A percentile compares a stretch with the other conserved stretches of the same genome.
Conservation (phyloP, 768 basidiomycete species). For the Leccinum pellstonianum region DNA sequence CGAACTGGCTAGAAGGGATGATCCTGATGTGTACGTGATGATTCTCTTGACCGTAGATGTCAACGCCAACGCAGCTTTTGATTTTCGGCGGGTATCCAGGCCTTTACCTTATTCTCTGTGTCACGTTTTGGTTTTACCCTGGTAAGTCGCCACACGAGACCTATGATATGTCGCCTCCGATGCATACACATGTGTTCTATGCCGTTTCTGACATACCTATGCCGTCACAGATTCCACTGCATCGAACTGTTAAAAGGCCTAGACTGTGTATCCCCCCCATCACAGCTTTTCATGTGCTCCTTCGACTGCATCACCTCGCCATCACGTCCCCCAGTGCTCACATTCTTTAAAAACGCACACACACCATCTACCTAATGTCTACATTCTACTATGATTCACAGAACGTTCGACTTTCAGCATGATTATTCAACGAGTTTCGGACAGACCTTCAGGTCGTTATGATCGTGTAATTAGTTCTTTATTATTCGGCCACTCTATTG, state of each 20-base stretch:
- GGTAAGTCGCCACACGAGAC: conserved; percentile 28
- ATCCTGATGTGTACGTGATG: conserved; percentile 63
- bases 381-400: not conserved
- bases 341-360: not conserved
- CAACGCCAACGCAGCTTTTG: not conserved
- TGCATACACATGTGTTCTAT: not conserved
- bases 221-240: not conserved
- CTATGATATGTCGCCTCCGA: not conserved
- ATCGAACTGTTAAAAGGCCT: conserved; percentile 5
- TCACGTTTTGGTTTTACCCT: conserved; percentile 55
- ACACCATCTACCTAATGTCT: not conserved
- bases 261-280: not conserved
- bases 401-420: not conserved
- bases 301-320: not conserved
- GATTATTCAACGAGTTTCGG: not conserved
- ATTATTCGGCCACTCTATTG: not conserved
- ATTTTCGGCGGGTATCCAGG: conserved; percentile 27
- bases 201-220: conserved; percentile 7
- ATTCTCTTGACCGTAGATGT: no score
- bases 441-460: not conserved
- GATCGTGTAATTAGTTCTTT: not conserved
- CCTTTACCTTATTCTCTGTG: conserved; percentile 55
- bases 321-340: not conserved
- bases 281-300: not conserved
- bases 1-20: conserved; percentile 90